These are phyloP conservation scores for Dryas drummondii DNA, from an alignment of 306 rosid species.

Conservation along the genomic window DNA sequence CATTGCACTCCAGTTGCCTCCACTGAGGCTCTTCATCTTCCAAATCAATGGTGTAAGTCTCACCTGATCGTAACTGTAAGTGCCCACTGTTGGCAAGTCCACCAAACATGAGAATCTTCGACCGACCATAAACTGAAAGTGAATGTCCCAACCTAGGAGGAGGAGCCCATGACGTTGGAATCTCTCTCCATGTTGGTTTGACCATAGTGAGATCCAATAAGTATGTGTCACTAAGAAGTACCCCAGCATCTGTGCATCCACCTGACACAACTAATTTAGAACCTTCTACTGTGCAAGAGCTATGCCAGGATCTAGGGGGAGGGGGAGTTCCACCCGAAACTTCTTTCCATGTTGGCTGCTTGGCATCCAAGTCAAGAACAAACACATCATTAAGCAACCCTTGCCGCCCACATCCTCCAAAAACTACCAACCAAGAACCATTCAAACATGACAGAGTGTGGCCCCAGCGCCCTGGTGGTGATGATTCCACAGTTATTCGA, in stretches of 20 bases:
- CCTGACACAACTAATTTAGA: conserved; percentile 94
- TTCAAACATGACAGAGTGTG: conserved; percentile 89
- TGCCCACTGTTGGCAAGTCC: conserved; percentile 97
- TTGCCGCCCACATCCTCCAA: conserved; percentile 92
- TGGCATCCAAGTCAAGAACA: conserved; percentile 95
- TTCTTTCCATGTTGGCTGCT: conserved; percentile 95
- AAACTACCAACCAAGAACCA: conserved; percentile 87
- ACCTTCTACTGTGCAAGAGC: conserved; percentile 92
- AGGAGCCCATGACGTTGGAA: conserved; percentile 83
- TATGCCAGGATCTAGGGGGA: conserved; percentile 95
- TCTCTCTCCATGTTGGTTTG: conserved; percentile 87
- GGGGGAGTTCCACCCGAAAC: conserved; percentile 88
- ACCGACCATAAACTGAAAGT: conserved; percentile 80
- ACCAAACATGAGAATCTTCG: conserved; percentile 92
- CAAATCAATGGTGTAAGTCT: conserved; percentile 83
- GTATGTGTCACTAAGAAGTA: conserved; percentile 83
- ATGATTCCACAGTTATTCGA: conserved; percentile 75
- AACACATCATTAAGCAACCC: conserved; percentile 94
- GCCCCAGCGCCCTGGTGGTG: conserved; percentile 99
- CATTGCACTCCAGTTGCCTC: conserved; percentile 80
- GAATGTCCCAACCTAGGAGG: conserved; percentile 95
- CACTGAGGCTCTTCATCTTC: conserved; percentile 80
- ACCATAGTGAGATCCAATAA: conserved; percentile 70
- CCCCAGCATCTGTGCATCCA: conserved; percentile 91
- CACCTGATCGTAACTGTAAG: conserved; percentile 78